phyloP scores from a whole-genome alignment of 352 stramenopile genomes.

The Phytophthora podocarpi region DNA sequence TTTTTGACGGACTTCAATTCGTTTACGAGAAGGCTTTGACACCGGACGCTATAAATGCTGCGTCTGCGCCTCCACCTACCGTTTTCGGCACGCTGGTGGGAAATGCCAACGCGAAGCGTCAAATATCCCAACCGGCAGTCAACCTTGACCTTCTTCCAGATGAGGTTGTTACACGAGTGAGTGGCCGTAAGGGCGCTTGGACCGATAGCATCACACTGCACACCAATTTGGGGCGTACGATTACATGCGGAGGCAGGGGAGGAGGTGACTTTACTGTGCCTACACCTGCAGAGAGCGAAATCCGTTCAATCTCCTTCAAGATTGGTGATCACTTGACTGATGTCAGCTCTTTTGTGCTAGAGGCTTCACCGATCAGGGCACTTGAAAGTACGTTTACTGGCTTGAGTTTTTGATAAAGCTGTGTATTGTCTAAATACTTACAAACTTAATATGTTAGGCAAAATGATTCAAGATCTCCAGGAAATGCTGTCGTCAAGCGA shows the following conservation, averaged over 20 bases:
- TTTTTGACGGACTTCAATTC: slow-evolving; percentile 74
- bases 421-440: neutral
- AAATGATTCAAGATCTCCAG: slow-evolving; percentile 28
- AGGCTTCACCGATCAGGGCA: slow-evolving; percentile 13
- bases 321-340: slow-evolving; percentile 75
- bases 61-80: neutral
- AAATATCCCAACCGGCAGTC: slow-evolving; percentile 36
- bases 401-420: neutral
- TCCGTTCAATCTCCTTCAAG: slow-evolving; percentile 67
- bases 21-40: slow-evolving; percentile 43
- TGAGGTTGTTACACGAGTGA: slow-evolving; percentile 55
- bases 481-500: slow-evolving; percentile 21
- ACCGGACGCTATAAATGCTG: neutral
- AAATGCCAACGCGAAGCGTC: slow-evolving; percentile 44
- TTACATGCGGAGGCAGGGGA: slow-evolving; percentile 64
- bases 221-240: slow-evolving; percentile 69
- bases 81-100: slow-evolving; percentile 49
- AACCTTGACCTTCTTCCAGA: slow-evolving; percentile 46
- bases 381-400: slow-evolving; percentile 28
- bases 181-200: slow-evolving; percentile 78
- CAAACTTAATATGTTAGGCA: slow-evolving; percentile 17
- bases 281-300: slow-evolving; percentile 38
- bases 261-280: slow-evolving; percentile 58
- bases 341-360: slow-evolving; percentile 51
- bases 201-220: slow-evolving; percentile 62